Base-by-base conservation (phyloP, 2,329 filamentous ascomycete species). In the Cladosporium halotolerans region DNA sequence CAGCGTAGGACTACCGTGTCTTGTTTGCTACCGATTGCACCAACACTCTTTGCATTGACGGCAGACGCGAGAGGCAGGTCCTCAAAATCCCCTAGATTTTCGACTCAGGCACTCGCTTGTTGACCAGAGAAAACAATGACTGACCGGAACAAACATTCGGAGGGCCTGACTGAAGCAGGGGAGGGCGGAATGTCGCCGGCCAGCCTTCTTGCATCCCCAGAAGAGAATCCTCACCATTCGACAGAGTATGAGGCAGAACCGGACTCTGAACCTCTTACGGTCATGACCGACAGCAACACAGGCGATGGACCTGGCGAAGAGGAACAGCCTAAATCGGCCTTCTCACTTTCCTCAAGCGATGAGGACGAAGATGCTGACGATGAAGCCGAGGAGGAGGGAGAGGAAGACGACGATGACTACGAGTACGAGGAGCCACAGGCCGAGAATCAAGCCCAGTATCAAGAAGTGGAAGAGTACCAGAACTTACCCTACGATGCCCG, bases 31-130 rank as follows among this genome's bases (percentile, higher is more conserved):
- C 42, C 23, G 10, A n/a, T 18, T 28, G 9, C 31, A 49, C 11
- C 13, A 9, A 42, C 45, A 13, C 32, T 14, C 3, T 39, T 31
- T 36, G 11, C 45, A 47, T 23, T 47, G 33, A 43, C 38, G 8
- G 34, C 11, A 11, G 23, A 41, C 47, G 39, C 39, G 31, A 43
- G 47, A 50, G 47, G 47, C 47, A 50, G 47, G 39, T 42, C 47
- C 47, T 50, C 47, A 28, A 11, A 33, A 5, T 50, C 10, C 9
- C 28, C 14, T 34, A 9, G 7, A 43, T 43, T 19, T 34, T 19
- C 10, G 32, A 16, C 33, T 23, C 16, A n/a, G 9, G 34, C 38
- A 42, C 28, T 42, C 47, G n/a, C 19, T 50, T 18, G 19, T 28
- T 28, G 31, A 42, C 10, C 5, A 39, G 10, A 18, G 9, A 9